Evolutionary conservation across 2,329 filamentous ascomycete genomes (phyloP).

Genomic region (Alternaria metachromatica): DNA sequence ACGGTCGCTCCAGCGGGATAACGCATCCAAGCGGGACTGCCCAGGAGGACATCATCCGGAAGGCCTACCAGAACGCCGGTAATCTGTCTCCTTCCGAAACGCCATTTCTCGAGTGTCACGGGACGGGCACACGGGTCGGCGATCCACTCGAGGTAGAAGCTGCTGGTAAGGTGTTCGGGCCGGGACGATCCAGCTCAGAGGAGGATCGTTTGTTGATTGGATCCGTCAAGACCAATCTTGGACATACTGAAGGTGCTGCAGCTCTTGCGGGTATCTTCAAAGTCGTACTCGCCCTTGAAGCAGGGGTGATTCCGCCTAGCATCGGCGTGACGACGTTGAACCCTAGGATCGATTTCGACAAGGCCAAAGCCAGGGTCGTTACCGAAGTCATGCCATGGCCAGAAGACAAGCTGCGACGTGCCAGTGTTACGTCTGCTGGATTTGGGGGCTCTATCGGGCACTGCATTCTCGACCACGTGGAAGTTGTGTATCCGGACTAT

Average conservation of each 20-base stretch:
- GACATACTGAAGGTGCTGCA: slow-evolving; percentile 37
- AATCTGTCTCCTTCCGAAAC: background rate
- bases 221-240: slow-evolving; percentile 40
- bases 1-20: slow-evolving; percentile 18
- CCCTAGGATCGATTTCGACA: slow-evolving; percentile 14
- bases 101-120: slow-evolving; percentile 16
- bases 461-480: slow-evolving; percentile 11
- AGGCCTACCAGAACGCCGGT: background rate
- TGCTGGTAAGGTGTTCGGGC: slow-evolving; percentile 16
- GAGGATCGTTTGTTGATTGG: slow-evolving; percentile 27
- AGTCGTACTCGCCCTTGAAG: slow-evolving; percentile 29
- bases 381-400: slow-evolving; percentile 14
- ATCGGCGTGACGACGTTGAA: slow-evolving; percentile 21
- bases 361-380: slow-evolving; percentile 4
- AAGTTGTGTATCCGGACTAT: background rate
- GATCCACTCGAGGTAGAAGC: slow-evolving; percentile 35
- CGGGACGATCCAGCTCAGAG: background rate
- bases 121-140: slow-evolving; percentile 30
- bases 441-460: slow-evolving; percentile 21
- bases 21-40: slow-evolving; percentile 19
- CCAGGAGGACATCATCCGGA: slow-evolving; percentile 28
- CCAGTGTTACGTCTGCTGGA: slow-evolving; percentile 16
- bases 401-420: background rate
- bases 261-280: slow-evolving; percentile 41
- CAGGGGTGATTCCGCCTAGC: slow-evolving; percentile 33